Conservation (phyloP, 306 rosid species). For the Lathyrus aphaca region DNA sequence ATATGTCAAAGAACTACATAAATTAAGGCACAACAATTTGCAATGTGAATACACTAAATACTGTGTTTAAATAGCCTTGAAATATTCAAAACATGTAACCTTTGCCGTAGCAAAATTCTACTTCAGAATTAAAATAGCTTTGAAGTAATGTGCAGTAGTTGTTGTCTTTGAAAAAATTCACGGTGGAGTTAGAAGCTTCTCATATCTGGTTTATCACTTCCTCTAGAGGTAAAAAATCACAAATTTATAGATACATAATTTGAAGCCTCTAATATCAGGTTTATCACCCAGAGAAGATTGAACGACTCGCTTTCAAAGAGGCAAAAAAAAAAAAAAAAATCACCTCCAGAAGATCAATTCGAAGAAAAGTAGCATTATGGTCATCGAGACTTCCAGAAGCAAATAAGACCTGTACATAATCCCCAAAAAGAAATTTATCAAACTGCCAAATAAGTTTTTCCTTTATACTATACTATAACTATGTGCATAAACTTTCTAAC, state of each 20-base stretch:
- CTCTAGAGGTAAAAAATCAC: too few species aligned
- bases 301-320: constrained; percentile 18
- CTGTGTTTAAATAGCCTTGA: background rate
- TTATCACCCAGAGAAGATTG: constrained; percentile 21
- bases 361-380: constrained; percentile 58
- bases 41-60: constrained; percentile 25
- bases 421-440: constrained; percentile 29
- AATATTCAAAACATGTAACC: constrained; percentile 19
- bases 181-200: background rate
- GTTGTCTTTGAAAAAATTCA: background rate
- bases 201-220: constrained; percentile 9
- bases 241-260: background rate
- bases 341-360: constrained; percentile 83
- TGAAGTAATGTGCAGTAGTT: constrained; percentile 18
- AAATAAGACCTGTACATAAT: constrained; percentile 64
- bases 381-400: constrained; percentile 64
- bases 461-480: constrained; percentile 1
- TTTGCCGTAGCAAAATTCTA: constrained; percentile 31
- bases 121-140: background rate
- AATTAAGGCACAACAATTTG: constrained; percentile 20
- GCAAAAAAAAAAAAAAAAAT: constrained; percentile 27
- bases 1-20: constrained; percentile 34
- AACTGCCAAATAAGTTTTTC: background rate
- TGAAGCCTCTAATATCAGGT: constrained; percentile 6
- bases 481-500: background rate